Evolutionary conservation across 1,284 basidiomycete genomes (phyloP).

Genomic region (Leccinum insigne): DNA sequence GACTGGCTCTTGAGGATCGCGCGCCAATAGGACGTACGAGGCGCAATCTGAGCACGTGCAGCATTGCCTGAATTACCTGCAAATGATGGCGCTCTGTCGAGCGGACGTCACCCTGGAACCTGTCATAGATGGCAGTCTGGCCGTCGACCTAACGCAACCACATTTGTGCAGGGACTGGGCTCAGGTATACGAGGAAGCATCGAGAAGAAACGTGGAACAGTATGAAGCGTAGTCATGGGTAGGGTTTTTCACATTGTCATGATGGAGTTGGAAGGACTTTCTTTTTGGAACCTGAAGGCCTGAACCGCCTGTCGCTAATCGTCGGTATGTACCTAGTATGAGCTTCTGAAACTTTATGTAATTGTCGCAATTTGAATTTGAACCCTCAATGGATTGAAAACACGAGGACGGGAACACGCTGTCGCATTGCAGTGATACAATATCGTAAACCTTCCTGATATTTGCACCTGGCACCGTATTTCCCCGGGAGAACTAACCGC

Average conservation of each 20-base stretch:
- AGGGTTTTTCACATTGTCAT: background rate
- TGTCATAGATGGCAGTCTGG: constrained; percentile 37
- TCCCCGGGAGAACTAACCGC: background rate
- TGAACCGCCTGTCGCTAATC: background rate
- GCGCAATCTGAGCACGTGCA: constrained; percentile 33
- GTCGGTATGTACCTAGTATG: no score
- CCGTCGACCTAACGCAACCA: constrained; percentile 36
- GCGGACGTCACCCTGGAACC: constrained; percentile 37
- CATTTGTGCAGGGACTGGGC: constrained; percentile 52
- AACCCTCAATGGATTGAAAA: background rate
- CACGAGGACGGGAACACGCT: background rate
- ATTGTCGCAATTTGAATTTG: background rate
- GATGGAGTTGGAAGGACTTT: background rate
- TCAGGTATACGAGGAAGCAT: constrained; percentile 37
- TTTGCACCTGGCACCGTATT: background rate
- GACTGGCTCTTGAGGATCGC: constrained; percentile 20
- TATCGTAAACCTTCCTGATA: background rate
- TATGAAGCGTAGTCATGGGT: constrained; percentile 1
- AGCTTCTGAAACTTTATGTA: background rate
- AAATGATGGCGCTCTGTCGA: constrained; percentile 34
- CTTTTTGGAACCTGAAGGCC: background rate
- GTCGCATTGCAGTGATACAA: background rate
- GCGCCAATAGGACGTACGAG: constrained; percentile 32
- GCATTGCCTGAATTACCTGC: constrained; percentile 41
- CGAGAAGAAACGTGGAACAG: constrained; percentile 16